phyloP scores from a whole-genome alignment of 768 basidiomycete genomes.

The Xerocomellus amylosporus region DNA sequence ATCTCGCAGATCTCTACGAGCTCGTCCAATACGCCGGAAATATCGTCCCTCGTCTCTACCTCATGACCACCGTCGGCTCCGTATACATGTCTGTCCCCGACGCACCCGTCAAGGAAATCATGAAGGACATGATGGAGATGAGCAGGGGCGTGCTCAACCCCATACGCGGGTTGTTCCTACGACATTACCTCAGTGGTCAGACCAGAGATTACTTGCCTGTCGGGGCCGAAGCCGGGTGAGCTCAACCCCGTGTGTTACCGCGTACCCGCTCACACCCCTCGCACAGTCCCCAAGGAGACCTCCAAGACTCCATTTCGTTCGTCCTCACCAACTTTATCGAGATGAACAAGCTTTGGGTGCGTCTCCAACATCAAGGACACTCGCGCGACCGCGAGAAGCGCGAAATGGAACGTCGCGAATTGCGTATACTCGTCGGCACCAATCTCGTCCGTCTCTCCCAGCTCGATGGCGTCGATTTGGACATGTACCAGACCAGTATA shows the following conservation, averaged over 20 bases:
- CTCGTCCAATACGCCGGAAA: conserved; percentile 99
- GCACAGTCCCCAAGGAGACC: conserved; percentile 75
- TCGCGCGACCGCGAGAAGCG: conserved; percentile 97
- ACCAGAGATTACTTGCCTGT: conserved; percentile 94
- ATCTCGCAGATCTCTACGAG: conserved; percentile 97
- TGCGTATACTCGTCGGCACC: conserved; percentile 95
- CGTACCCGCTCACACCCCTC: neutral
- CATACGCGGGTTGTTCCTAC: conserved; percentile 91
- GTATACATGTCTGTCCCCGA: conserved; percentile 99
- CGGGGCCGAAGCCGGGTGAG: conserved; percentile 79
- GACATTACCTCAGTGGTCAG: conserved; percentile 96
- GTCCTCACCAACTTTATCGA: conserved; percentile 99
- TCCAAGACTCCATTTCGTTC: conserved; percentile 94
- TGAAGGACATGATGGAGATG: conserved; percentile 99
- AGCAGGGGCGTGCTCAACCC: conserved; percentile 95
- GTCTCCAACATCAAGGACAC: conserved; percentile 96
- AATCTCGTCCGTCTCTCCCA: conserved; percentile 95
- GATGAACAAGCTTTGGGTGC: conserved; percentile 99
- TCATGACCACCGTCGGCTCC: conserved; percentile 99
- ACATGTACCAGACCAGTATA: conserved; percentile 82
- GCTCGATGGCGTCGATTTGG: conserved; percentile 93
- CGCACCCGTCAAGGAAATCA: conserved; percentile 97
- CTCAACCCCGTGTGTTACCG: neutral
- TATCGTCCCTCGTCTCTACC: conserved; percentile 89
- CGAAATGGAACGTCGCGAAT: conserved; percentile 91